A percentile compares a stretch with the other conserved stretches of the same genome.
phyloP scores from a whole-genome alignment of 2,329 filamentous ascomycete genomes.

The Plenodomus biglobosus region DNA sequence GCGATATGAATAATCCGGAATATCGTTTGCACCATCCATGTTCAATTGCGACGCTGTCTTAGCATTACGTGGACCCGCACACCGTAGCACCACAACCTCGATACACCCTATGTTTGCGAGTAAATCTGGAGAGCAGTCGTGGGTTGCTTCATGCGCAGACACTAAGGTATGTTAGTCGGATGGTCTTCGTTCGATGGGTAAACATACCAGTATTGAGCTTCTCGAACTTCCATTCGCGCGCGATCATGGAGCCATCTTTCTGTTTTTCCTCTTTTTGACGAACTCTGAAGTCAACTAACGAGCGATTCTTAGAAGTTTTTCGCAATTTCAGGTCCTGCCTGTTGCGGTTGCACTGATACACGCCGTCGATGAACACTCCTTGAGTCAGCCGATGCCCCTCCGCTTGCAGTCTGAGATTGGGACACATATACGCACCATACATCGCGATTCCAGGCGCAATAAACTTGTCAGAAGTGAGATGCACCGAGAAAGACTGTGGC shows the following conservation, averaged over 20 bases:
- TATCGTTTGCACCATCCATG: constrained; percentile 32
- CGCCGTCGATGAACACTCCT: constrained; percentile 58
- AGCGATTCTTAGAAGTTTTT: constrained; percentile 30
- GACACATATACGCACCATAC: constrained; percentile 18
- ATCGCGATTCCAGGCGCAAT: constrained; percentile 57
- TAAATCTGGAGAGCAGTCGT: constrained; percentile 34
- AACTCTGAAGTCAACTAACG: constrained; percentile 53
- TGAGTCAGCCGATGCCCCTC: background rate
- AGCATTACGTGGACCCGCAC: constrained; percentile 32
- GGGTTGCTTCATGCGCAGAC: constrained; percentile 42
- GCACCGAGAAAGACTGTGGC: constrained; percentile 52
- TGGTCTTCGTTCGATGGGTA: no score
- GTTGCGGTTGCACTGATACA: constrained; percentile 61
- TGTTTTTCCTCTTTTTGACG: constrained; percentile 57
- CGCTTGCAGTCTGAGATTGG: background rate
- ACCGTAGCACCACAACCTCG: constrained; percentile 52
- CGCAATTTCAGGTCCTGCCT: constrained; percentile 45
- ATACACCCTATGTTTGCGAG: constrained; percentile 50
- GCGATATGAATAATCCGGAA: constrained; percentile 13
- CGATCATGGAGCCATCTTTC: constrained; percentile 52
- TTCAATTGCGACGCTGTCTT: constrained; percentile 26
- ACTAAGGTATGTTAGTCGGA: constrained; percentile 31
- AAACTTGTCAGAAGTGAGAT: constrained; percentile 52
- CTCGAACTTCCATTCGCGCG: constrained; percentile 57
- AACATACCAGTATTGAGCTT: constrained; percentile 51